Evolutionary conservation across 2,329 filamentous ascomycete genomes (phyloP), one percentile per base, ranked within the genome.

Genomic region (Arachnomyces sp.): DNA sequence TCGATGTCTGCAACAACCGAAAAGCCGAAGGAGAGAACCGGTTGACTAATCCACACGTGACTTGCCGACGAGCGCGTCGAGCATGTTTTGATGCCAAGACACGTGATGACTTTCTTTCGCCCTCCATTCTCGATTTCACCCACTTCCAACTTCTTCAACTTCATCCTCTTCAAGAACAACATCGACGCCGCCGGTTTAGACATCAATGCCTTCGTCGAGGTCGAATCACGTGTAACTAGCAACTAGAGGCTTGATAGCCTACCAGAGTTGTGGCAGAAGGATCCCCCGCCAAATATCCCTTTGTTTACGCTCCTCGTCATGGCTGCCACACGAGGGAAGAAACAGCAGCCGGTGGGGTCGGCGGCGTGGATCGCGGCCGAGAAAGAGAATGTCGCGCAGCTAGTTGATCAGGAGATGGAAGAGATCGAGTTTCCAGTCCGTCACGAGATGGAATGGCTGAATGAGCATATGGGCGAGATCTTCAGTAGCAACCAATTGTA

Each of bases 391-490:
- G 82, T 86, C 11, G 69, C 80, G 40, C 77, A 85, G 49, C 80
- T 95, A 47, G 76, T 84, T 12, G 74, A 83, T 34, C 77, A 87
- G 41, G 92, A 96, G 62, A 77, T 86, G 40, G 90, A 96, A 51
- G 93, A 98, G 66, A 93, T 96, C 57, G 79, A 85, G 32, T 96
- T 86, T 66, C 87, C 88, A 21, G 89, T 86, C 46, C 80, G 86
- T 43, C 94, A 96, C 65, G 92, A 98, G 62, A 71, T 96, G 56
- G 89, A 96, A 60, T 98, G 92, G 92, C 72, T 98, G 53, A 96
- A 98, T 57, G 92, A 96, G 67, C 92, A 98, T 63, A 95, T 98
- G 90, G 79, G 80, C 36, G 87, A 94, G 48, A 86, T 98, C 56
- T 94, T 96, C 61, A 83, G 81, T 54, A 80, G 83, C 53, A 84